These are phyloP conservation scores for Saccharomycopsis vini DNA, from an alignment of 805 yeast genomes.

Conservation along the genomic window DNA sequence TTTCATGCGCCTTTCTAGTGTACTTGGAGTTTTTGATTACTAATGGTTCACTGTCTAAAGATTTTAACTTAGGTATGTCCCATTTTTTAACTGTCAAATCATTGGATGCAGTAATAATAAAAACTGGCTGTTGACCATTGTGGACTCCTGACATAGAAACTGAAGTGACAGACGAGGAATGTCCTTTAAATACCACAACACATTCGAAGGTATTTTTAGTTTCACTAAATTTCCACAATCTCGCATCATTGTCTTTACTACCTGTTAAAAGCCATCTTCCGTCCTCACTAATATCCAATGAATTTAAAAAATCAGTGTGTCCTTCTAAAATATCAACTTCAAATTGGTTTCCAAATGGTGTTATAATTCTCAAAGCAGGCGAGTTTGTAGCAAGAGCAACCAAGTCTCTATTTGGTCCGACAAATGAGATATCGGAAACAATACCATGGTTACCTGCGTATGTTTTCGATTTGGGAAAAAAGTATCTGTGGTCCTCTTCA, in stretches of 20 bases:
- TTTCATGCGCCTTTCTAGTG: slow-evolving; percentile 94
- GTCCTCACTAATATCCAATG: slow-evolving; percentile 66
- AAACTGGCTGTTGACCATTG: slow-evolving; percentile 42
- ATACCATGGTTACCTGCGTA: slow-evolving; percentile 95
- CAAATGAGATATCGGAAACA: slow-evolving; percentile 77
- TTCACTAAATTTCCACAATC: slow-evolving; percentile 67
- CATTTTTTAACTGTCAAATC: slow-evolving; percentile 84
- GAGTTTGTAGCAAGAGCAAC: slow-evolving; percentile 92
- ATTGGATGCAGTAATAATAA: slow-evolving; percentile 71
- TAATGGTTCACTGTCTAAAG: neutral
- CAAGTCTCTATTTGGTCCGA: slow-evolving; percentile 47
- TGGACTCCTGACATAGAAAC: slow-evolving; percentile 60
- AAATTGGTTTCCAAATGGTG: slow-evolving; percentile 45
- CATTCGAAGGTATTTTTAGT: slow-evolving; percentile 29
- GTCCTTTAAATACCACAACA: slow-evolving; percentile 51
- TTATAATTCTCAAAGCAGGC: slow-evolving; percentile 72
- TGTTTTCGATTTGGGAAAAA: slow-evolving; percentile 39
- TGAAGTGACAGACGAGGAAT: slow-evolving; percentile 79
- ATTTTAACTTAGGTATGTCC: slow-evolving; percentile 50
- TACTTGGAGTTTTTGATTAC: slow-evolving; percentile 40
- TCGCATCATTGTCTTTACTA: slow-evolving; percentile 78
- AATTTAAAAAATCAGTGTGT: slow-evolving; percentile 77
- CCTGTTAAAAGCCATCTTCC: slow-evolving; percentile 91
- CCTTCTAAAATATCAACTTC: slow-evolving; percentile 65
- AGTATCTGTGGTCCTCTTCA: slow-evolving; percentile 23